Conservation (phyloP, 345 rosid species). For the Gossypium anomalum region DNA sequence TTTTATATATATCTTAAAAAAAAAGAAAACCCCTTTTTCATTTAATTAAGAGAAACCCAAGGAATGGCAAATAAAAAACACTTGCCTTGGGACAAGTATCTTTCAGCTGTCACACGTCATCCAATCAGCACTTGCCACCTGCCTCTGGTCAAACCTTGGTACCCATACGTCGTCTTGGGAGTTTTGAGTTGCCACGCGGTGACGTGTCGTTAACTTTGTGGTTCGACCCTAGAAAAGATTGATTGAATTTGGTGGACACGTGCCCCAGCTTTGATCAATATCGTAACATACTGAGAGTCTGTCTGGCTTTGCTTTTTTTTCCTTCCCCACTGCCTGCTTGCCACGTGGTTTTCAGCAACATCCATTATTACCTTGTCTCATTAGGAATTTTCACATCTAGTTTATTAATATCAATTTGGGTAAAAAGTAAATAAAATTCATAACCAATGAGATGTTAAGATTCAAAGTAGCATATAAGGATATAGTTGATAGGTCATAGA, state of each 20-base stretch:
- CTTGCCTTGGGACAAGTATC: conserved; percentile 24
- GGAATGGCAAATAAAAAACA: conserved; percentile 16
- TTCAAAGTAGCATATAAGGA: neutral
- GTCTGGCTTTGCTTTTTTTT: conserved; percentile 17
- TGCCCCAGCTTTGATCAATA: neutral
- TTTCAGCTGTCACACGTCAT: conserved; percentile 22
- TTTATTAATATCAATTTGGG: neutral
- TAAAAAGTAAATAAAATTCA: neutral
- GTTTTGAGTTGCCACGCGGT: neutral
- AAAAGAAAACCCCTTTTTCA: neutral
- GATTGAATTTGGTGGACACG: conserved; percentile 17
- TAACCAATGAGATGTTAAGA: neutral
- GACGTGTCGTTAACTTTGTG: conserved; percentile 26
- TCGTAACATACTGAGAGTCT: conserved; percentile 25
- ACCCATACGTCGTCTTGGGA: conserved; percentile 16
- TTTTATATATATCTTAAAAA: neutral
- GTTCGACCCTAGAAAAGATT: conserved; percentile 14
- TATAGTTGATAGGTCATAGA: neutral
- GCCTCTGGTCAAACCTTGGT: conserved; percentile 8
- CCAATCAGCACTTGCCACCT: conserved; percentile 26
- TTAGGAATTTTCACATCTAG: neutral
- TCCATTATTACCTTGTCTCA: neutral
- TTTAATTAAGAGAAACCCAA: neutral
- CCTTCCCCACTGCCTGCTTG: conserved; percentile 1
- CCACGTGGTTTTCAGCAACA: conserved; percentile 26